Conservation (phyloP, 1,139 yeast species). For the Ogataea hybrid region DNA sequence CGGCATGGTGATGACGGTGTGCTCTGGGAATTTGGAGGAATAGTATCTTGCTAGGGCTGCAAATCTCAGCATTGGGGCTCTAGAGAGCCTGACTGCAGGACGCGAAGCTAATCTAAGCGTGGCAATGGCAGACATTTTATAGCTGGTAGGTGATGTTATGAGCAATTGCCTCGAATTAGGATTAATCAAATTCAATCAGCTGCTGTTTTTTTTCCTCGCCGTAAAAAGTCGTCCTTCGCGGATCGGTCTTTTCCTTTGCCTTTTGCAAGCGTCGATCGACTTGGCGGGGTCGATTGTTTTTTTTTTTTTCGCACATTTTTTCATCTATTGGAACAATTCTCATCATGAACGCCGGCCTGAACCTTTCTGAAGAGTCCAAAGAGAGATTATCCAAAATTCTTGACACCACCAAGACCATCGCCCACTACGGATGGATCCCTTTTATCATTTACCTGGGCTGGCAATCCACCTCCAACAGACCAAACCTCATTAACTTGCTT, state of each 20-base stretch:
- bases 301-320: slow-evolving; percentile 7
- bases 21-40: slow-evolving; percentile 45
- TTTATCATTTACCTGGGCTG: slow-evolving; percentile 91
- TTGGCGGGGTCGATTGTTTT: not conserved
- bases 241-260: slow-evolving; percentile 23
- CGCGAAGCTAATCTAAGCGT: slow-evolving; percentile 36
- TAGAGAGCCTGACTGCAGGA: slow-evolving; percentile 29
- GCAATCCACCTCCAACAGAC: slow-evolving; percentile 83
- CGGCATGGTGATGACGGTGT: slow-evolving; percentile 78
- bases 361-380: slow-evolving; percentile 68
- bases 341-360: slow-evolving; percentile 30
- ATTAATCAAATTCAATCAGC: slow-evolving; percentile 4
- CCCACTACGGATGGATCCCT: slow-evolving; percentile 97
- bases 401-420: slow-evolving; percentile 80
- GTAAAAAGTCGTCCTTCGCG: slow-evolving; percentile 11
- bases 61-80: slow-evolving; percentile 17
- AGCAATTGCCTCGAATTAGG: slow-evolving; percentile 1
- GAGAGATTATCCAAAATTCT: slow-evolving; percentile 85
- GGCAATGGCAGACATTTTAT: slow-evolving; percentile 31
- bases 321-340: slow-evolving; percentile 2
- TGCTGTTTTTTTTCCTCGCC: slow-evolving; percentile 15
- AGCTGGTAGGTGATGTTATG: not conserved
- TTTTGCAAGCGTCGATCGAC: slow-evolving; percentile 9
- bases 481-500: slow-evolving; percentile 61
- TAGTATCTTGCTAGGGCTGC: slow-evolving; percentile 28